Base-by-base conservation (phyloP, 164 flowering plant species). In the Santalum album region DNA sequence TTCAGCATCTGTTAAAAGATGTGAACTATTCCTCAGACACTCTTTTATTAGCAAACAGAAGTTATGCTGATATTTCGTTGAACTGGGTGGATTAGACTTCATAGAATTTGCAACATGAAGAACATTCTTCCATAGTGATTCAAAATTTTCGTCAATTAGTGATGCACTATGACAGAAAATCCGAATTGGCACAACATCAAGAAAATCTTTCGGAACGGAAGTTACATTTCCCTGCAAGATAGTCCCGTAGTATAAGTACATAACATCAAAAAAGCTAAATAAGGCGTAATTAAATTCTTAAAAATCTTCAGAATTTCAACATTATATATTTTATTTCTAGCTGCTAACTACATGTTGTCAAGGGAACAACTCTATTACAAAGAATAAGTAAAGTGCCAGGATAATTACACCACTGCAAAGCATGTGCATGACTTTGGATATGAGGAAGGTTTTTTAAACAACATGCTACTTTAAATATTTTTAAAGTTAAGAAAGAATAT, bases 1-100 rank as follows among this genome's bases (percentile, higher is more conserved):
- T 58, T 91, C 98, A 55, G 69, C 80, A 57, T 65, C 77, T 0
- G 75, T 81, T 59, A 91, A 80, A 27, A 91, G 82, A 61, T 86
- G 86, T 54, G 47, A 25, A 51, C 70, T 65, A 49, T 67, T 71
- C 59, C 53, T 69, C 40, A 86, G 61, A 61, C 78, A 92, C 68
- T 91, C 96, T 65, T 77, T 69, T 53, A 88, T 49, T 49, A 91
- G 55, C 59, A 82, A 21, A 24, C 54, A 60, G 66, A 88, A 85
- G 69, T 91, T 91, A 22, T 65, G 66, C 66, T 84, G 95, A 69
- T 86, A 88, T 63, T 75, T 88, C 60, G 69, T 49, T 54, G 23
- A 55, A 48, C 45, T 64, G 12, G 80, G 69, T 7, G 72, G 67
- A 49, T 27, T 53, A 47, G 59, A 49, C 60, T 66, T 76, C n/a